phyloP scores from a whole-genome alignment of 768 basidiomycete genomes.

The Exidia glandulosa region DNA sequence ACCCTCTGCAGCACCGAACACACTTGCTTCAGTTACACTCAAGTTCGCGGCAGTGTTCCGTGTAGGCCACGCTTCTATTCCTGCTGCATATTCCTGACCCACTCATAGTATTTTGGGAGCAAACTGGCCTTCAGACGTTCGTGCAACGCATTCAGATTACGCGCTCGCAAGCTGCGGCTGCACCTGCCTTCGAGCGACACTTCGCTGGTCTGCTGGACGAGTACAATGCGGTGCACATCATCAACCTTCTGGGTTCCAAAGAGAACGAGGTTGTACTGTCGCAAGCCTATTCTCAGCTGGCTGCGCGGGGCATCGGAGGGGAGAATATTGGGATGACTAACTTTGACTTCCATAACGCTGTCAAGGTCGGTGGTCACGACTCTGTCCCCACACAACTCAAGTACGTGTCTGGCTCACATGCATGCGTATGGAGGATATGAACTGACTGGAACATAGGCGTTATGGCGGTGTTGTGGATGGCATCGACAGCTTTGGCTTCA shows the following conservation, averaged over 20 bases:
- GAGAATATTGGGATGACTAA: slow-evolving; percentile 62
- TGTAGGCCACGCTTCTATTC: slow-evolving; percentile 41
- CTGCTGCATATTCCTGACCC: background rate
- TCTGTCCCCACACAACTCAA: slow-evolving; percentile 65
- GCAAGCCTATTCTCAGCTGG: slow-evolving; percentile 68
- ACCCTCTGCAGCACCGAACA: slow-evolving; percentile 79
- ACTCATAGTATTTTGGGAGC: slow-evolving; percentile 90
- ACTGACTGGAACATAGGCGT: slow-evolving; percentile 35
- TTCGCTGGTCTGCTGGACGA: slow-evolving; percentile 77
- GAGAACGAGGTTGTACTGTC: slow-evolving; percentile 87
- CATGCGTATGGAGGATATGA: background rate
- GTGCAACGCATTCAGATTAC: slow-evolving; percentile 92
- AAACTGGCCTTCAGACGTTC: slow-evolving; percentile 90
- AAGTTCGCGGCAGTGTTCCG: slow-evolving; percentile 92
- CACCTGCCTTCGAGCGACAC: slow-evolving; percentile 94
- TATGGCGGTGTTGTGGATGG: slow-evolving; percentile 47
- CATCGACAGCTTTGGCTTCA: slow-evolving; percentile 77
- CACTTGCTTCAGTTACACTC: slow-evolving; percentile 83
- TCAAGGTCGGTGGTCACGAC: slow-evolving; percentile 77
- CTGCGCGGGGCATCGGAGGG: slow-evolving; percentile 50
- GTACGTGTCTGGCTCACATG: slow-evolving; percentile 20
- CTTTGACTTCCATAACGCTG: slow-evolving; percentile 89
- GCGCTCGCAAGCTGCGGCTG: slow-evolving; percentile 79
- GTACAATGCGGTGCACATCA: slow-evolving; percentile 74
- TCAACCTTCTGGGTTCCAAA: slow-evolving; percentile 85